phyloP scores from a whole-genome alignment of 2,329 filamentous ascomycete species.

The Aspergillus novoparasiticus region DNA sequence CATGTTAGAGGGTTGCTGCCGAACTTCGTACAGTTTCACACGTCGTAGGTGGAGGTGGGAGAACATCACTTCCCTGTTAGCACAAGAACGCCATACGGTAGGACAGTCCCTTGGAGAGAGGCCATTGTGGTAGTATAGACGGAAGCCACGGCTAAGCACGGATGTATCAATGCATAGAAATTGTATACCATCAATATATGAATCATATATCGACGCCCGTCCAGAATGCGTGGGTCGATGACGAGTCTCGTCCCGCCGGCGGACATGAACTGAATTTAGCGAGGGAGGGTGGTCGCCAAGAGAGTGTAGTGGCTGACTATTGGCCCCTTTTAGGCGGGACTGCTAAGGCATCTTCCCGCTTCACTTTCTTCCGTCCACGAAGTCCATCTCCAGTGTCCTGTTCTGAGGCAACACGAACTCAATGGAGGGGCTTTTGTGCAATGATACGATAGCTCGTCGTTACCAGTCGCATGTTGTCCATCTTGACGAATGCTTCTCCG shows the following conservation, averaged over 20 bases:
- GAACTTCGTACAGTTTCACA: neutral
- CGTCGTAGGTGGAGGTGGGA: neutral
- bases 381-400: conserved; percentile 3
- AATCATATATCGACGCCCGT: neutral
- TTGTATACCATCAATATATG: neutral
- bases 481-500: conserved; percentile 58
- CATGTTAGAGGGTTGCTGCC: neutral
- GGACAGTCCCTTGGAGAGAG: neutral
- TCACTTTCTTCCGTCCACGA: neutral
- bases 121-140: neutral
- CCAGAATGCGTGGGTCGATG: neutral
- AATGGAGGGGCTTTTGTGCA: conserved; percentile 48
- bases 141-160: neutral
- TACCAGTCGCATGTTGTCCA: conserved; percentile 57
- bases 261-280: neutral
- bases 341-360: neutral
- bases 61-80: neutral
- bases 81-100: neutral
- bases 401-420: neutral
- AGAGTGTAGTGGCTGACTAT: neutral
- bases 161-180: neutral
- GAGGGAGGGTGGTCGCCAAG: neutral
- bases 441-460: conserved; percentile 58
- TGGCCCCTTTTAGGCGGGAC: neutral
- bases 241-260: conserved; percentile 6